Evolutionary conservation across 2,329 filamentous ascomycete species (phyloP), one percentile per base, ranked within the genome.

Genomic region (Penicillium frequentans): DNA sequence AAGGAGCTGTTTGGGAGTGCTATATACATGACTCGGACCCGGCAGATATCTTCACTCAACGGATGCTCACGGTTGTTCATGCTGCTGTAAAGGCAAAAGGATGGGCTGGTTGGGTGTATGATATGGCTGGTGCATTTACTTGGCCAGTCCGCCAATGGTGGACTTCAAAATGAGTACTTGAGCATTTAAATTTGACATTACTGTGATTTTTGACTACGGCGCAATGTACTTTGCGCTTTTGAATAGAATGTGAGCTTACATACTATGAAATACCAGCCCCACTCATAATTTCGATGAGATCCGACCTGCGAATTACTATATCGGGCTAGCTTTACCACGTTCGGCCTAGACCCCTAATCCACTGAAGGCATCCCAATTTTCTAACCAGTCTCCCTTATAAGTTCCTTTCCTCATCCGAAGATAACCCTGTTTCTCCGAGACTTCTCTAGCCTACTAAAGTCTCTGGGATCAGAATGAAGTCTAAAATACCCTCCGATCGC

Each of bases 11-110:
- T 39, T 57, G 55, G 55, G 55, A 57, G 50, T 57, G 55, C 45
- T 57, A 57, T 42, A 29, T 57, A 9, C 55, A 57, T 57, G 55
- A 57, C 24, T 39, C 23, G 50, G 55, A 57, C n/a, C 50, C 55
- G n/a, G 55, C 55, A 46, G 55, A 57, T 50, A 48, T 57, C 10
- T 57, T 57, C 35, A 57, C 55, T 45, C 55, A 49, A 45, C 44
- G 55, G n/a, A 57, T 57, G 55, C 21, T 57, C 19, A 46, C 35
- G 6, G 50, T 44, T 39, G 55, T 57, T 11, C 10, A 57, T 47
- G 46, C 49, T 23, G 49, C 19, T 45, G 35, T 57, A 5, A 45
- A 50, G 39, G 55, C 26, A 31, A 39, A 24, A 29, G 55, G 55
- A 50, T 57, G 55, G 55, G n/a, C 27, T 39, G 50, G 50, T n/a